These are phyloP conservation scores for Limnanthes douglasii DNA, from an alignment of 345 rosid genomes.

Conservation along the genomic window DNA sequence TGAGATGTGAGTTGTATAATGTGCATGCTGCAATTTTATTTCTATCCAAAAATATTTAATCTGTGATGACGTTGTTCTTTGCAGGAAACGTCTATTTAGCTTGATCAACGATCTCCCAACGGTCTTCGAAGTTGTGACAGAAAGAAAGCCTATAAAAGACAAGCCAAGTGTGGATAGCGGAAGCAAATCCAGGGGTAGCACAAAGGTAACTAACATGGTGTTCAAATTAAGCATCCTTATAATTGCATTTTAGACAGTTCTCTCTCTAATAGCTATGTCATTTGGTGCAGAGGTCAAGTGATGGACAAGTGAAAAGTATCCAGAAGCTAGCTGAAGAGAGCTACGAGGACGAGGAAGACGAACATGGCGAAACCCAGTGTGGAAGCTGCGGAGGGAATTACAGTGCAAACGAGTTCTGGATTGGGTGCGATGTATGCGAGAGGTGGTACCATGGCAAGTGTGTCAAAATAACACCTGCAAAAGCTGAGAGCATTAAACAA, in stretches of 20 bases:
- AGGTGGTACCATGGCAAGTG: slow-evolving; percentile 90
- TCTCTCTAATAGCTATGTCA: no score
- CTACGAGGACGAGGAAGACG: slow-evolving; percentile 68
- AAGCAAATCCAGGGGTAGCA: slow-evolving; percentile 61
- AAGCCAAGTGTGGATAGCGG: slow-evolving; percentile 40
- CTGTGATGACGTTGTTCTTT: no score
- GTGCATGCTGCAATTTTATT: no score
- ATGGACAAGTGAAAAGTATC: slow-evolving; percentile 46
- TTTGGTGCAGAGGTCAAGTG: slow-evolving; percentile 48
- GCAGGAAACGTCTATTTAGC: slow-evolving; percentile 66
- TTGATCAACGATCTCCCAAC: slow-evolving; percentile 61
- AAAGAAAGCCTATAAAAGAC: slow-evolving; percentile 39
- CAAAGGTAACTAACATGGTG: slow-evolving; percentile 33
- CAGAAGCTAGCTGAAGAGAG: slow-evolving; percentile 38
- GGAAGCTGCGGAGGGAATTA: slow-evolving; percentile 81
- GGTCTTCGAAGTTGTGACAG: slow-evolving; percentile 53
- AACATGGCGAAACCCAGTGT: slow-evolving; percentile 65
- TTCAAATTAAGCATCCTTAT: background rate
- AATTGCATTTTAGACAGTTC: no score
- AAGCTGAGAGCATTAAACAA: slow-evolving; percentile 72
- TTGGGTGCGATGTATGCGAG: slow-evolving; percentile 75
- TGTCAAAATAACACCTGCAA: slow-evolving; percentile 77
- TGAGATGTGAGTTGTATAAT: no score
- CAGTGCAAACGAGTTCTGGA: slow-evolving; percentile 76
- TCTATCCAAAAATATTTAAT: no score